Conservation (phyloP, 2,329 filamentous ascomycete genomes). For the Colletotrichum chrysophilum region DNA sequence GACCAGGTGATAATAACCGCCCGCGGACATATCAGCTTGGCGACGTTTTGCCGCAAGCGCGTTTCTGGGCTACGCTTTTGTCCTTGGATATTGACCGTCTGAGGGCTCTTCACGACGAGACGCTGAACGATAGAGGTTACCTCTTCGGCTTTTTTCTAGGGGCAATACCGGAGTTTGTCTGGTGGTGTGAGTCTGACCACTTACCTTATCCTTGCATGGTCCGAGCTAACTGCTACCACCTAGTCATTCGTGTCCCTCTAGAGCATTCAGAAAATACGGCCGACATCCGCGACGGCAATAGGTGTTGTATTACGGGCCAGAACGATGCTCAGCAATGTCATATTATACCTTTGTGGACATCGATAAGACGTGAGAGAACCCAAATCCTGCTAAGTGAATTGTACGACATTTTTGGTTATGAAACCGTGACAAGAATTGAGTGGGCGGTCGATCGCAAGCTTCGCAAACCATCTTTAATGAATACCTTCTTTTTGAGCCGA, state of each 20-base stretch:
- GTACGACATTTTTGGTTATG: neutral
- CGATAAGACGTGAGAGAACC: neutral
- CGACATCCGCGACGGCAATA: neutral
- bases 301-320: neutral
- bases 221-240: neutral
- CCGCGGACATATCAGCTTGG: neutral
- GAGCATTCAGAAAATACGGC: neutral
- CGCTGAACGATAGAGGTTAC: too few relatives aligned
- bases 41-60: neutral
- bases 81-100: neutral
- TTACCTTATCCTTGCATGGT: neutral
- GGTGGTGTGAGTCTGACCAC: neutral
- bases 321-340: neutral
- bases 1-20: neutral
- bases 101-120: neutral
- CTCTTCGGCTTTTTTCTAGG: neutral
- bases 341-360: neutral
- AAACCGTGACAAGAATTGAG: neutral
- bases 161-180: neutral
- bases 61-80: neutral
- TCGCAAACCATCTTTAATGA: neutral
- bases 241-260: neutral
- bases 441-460: too few relatives aligned
- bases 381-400: fast-evolving
- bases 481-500: neutral